Percentiles rank a stretch among this genome's conserved stretches.
Conservation (phyloP, 768 basidiomycete species). For the Naganishia onofrii region DNA sequence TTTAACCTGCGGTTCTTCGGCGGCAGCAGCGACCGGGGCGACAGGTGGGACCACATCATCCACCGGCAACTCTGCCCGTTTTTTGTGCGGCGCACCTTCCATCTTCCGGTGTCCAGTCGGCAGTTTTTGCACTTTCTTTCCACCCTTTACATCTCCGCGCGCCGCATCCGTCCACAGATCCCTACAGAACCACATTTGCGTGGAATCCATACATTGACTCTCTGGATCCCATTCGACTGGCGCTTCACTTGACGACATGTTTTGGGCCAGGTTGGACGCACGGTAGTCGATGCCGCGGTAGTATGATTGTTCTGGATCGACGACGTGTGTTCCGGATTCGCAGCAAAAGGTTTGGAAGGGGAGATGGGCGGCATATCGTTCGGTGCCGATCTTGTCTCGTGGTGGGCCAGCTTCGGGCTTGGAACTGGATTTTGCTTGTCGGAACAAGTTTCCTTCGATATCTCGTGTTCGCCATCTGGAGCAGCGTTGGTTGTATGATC, state of each 20-base stretch:
- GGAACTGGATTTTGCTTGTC: constrained; percentile 90
- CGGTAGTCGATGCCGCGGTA: constrained; percentile 86
- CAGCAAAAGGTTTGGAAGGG: constrained; percentile 99
- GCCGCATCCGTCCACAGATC: constrained; percentile 94
- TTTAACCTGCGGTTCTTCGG: constrained; percentile 18
- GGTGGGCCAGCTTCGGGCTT: constrained; percentile 88
- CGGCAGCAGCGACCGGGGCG: constrained; percentile 27
- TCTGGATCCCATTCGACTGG: constrained; percentile 70
- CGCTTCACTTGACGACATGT: constrained; percentile 60
- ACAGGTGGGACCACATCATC: constrained; percentile 19
- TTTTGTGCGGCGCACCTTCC: constrained; percentile 33
- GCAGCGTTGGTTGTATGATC: not conserved
- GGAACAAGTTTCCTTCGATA: constrained; percentile 96
- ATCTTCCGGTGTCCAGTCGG: constrained; percentile 28
- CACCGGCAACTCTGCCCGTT: constrained; percentile 37
- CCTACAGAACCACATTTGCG: constrained; percentile 96
- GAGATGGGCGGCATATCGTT: constrained; percentile 82
- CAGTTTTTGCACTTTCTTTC: constrained; percentile 41
- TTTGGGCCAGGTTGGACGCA: constrained; percentile 75
- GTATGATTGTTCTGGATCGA: constrained; percentile 93
- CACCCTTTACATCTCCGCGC: constrained; percentile 59
- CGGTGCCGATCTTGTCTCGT: constrained; percentile 74
- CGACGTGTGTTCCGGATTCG: constrained; percentile 93
- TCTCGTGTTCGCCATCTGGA: constrained; percentile 92
- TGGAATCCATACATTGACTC: constrained; percentile 87